Evolutionary conservation across 768 basidiomycete species (phyloP), one percentile per base, ranked within the genome.

Genomic region (Chalciporus pseudorubinellus): DNA sequence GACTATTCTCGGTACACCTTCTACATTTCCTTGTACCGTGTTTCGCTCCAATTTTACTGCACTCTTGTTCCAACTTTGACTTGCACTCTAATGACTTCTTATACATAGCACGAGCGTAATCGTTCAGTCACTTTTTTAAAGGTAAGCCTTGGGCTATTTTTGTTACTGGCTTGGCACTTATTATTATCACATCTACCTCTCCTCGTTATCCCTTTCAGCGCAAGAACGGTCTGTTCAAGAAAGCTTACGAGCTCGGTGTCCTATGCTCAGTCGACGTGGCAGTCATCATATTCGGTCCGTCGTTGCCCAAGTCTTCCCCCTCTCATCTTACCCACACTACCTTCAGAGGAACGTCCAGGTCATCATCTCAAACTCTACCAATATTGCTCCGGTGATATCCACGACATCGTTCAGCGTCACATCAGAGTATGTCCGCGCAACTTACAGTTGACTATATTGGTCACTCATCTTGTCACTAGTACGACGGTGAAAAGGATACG

Each of bases 71-170:
- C 62, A 60, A 61, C 69, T 65, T 69, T 69, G 61, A 59, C 66
- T 43, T 51, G 11, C 44, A 59, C 62, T 65, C 66, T 60, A 67
- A 70, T 68, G 0, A n/a, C 47, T 31, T 63, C 70, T 70, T 77
- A 74, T 72, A 69, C 73, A 72, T 78, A 92, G 89, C 87, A 92
- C 74, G 90, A 92, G 73, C 85, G 90, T 73, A 92, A 92, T 70
- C 86, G 90, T 61, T 87, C 88, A 56, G 90, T 92, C 68, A 92
- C 90, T 61, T 92, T 92, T 79, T 76, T 92, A 74, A 92, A 92
- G 84, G 90, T 79, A 75, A 60, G 77, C 46, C 66, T 71, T 74
- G 73, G 75, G 74, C 81, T 85, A 85, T 87, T 83, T 81, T 83
- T 81, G 76, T 70, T 61, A 40, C 6, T 34, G 60, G 59, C 70